Base-by-base conservation (phyloP, 192 early-diverging fungal genomes). In the Backusella australiensis region DNA sequence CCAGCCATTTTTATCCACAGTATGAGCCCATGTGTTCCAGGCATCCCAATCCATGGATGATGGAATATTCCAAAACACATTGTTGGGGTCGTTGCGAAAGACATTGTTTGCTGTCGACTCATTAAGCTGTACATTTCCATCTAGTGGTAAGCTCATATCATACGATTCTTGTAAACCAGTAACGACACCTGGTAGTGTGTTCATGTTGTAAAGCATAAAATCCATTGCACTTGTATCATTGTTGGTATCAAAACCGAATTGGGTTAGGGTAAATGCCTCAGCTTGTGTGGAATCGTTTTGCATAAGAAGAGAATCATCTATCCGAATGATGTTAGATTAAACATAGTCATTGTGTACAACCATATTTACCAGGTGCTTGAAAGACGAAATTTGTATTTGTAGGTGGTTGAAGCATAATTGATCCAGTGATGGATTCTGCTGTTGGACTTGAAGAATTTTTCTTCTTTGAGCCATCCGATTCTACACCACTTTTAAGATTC, bases 71-170 rank as follows among this genome's bases (percentile, higher is more conserved):
- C 68, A 69, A 69, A 69, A 69, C 35, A 69, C 68, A 38, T 69
- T 69, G 36, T 69, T 69, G 12, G 68, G 68, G 8, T 69, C 68
- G 35, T 38, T 69, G 35, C 35, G 68, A 41, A 69, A 69, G 56
- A 63, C 12, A 63, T 32, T 63, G 12, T 63, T 29, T 63, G 56
- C 12, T 6, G 21, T 63, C 0, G 56, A 63, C 12, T 63, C 56
- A 7, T 63, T 26, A 9, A 63, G 21, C n/a, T 29, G 23, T 9
- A 63, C 26, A 12, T 29, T 63, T 26, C 56, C 56, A 12, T 63
- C 26, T 12, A 63, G 7, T 29, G 56, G 21, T 23, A 63, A 29
- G 11, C 56, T 63, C 21, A 63, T 32, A n/a, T 63, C 56, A 63
- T 12, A 63, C 0, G 56, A 29, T 14, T 63, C 23, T 3, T 63